phyloP scores from a whole-genome alignment of 345 rosid genomes.

The Passiflora organensis region DNA sequence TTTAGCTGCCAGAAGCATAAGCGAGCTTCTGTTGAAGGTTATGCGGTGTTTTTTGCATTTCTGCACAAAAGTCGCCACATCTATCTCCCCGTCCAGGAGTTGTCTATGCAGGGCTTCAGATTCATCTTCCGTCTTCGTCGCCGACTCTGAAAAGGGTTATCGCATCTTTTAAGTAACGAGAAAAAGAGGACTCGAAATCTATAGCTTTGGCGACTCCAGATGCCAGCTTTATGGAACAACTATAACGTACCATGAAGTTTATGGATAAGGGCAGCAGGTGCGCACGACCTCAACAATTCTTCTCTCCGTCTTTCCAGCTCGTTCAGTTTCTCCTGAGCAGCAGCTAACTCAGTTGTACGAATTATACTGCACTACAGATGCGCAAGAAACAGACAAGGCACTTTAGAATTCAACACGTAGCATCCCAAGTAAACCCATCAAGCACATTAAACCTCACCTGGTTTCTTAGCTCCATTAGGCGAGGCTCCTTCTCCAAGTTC shows the following conservation, averaged over 20 bases:
- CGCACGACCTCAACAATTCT: constrained; percentile 56
- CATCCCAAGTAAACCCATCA: background rate
- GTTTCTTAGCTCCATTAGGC: constrained; percentile 70
- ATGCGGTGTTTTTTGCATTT: constrained; percentile 75
- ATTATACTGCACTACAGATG: constrained; percentile 71
- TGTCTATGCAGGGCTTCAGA: constrained; percentile 60
- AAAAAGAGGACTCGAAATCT: background rate
- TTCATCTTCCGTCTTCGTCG: constrained; percentile 66
- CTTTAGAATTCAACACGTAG: background rate
- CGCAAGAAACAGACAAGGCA: background rate
- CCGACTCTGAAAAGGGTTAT: too few species aligned
- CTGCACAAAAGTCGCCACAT: constrained; percentile 52
- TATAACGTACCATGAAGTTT: constrained; percentile 76
- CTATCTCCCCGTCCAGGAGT: constrained; percentile 68
- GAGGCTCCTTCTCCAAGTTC: constrained; percentile 86
- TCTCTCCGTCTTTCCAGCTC: constrained; percentile 79
- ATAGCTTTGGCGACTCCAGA: too few species aligned
- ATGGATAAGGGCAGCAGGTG: constrained; percentile 60
- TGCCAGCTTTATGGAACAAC: too few species aligned
- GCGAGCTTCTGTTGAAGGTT: constrained; percentile 61
- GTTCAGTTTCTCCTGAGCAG: constrained; percentile 73
- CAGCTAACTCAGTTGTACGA: constrained; percentile 82
- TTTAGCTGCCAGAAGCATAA: constrained; percentile 65
- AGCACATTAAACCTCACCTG: constrained; percentile 40
- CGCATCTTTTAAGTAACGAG: too few species aligned